phyloP scores from a whole-genome alignment of 2,329 filamentous ascomycete species.

The Bipolaris oryzae region DNA sequence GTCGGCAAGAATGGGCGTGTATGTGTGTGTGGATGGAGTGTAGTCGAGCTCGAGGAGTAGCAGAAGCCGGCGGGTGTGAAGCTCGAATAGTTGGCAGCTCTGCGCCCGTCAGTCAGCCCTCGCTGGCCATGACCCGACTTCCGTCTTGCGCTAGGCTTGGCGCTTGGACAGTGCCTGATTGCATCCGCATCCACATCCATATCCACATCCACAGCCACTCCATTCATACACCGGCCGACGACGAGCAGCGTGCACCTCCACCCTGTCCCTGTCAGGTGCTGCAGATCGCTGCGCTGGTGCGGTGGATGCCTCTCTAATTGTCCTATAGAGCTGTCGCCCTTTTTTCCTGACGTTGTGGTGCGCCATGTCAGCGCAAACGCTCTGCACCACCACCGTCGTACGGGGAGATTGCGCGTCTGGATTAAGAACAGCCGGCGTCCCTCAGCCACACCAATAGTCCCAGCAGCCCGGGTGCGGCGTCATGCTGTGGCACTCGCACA shows the following conservation, averaged over 20 bases:
- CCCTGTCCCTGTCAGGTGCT: neutral
- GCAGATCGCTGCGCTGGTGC: slow-evolving; percentile 1
- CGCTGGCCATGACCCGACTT: slow-evolving; percentile 18
- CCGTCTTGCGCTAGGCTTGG: slow-evolving; percentile 22
- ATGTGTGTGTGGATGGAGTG: neutral
- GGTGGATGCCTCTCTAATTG: neutral
- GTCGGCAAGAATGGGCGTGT: slow-evolving; percentile 26
- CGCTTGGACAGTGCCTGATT: slow-evolving; percentile 21
- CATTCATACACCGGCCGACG: neutral
- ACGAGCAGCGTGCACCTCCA: neutral
- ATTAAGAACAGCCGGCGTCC: slow-evolving; percentile 16
- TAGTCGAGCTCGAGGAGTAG: slow-evolving; percentile 15
- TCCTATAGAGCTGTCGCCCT: neutral
- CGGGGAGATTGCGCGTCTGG: slow-evolving; percentile 26
- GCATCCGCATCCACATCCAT: neutral
- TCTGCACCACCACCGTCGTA: neutral
- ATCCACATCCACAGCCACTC: no score
- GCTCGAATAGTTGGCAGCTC: slow-evolving; percentile 11
- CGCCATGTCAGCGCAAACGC: neutral
- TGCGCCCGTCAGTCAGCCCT: slow-evolving; percentile 17
- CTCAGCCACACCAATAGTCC: slow-evolving; percentile 23
- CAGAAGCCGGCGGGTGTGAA: slow-evolving; percentile 9
- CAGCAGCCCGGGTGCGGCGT: slow-evolving; percentile 15
- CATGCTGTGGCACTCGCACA: slow-evolving; percentile 17
- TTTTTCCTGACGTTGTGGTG: neutral